These are phyloP conservation scores for Tolypocladium pustulatum DNA, from an alignment of 2,329 filamentous ascomycete species.

Conservation along the genomic window DNA sequence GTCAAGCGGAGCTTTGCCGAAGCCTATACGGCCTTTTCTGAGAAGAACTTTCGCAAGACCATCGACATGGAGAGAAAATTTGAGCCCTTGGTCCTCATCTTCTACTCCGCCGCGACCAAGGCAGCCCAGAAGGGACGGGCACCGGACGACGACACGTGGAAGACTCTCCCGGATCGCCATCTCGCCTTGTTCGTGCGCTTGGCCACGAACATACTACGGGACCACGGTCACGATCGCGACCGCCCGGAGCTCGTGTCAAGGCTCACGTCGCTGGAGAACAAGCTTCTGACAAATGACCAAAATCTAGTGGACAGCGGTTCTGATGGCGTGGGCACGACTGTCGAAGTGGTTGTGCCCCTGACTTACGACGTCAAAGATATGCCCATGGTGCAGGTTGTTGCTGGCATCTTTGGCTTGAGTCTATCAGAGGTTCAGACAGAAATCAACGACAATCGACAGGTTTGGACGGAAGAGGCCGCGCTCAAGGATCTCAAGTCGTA, in stretches of 20 bases:
- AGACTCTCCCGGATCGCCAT: conserved; percentile 84
- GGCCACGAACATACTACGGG: conserved; percentile 67
- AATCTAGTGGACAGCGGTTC: conserved; percentile 46
- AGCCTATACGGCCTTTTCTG: conserved; percentile 88
- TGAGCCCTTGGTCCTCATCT: conserved; percentile 88
- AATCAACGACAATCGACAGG: conserved; percentile 67
- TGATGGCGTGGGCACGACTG: conserved; percentile 34
- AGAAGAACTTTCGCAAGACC: conserved; percentile 74
- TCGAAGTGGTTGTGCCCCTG: conserved; percentile 74
- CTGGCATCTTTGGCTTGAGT: conserved; percentile 72
- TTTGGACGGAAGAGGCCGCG: conserved; percentile 88
- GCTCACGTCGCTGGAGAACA: conserved; percentile 77
- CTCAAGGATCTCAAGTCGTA: conserved; percentile 88
- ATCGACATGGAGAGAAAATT: conserved; percentile 91
- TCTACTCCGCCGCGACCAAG: conserved; percentile 90
- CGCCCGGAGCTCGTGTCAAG: conserved; percentile 73
- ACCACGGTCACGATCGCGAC: conserved; percentile 77
- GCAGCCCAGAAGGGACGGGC: conserved; percentile 65
- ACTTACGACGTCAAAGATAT: conserved; percentile 96
- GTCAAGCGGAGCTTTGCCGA: conserved; percentile 92
- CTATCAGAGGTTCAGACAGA: conserved; percentile 76
- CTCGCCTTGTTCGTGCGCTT: conserved; percentile 89
- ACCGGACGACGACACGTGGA: conserved; percentile 78
- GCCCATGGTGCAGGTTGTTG: conserved; percentile 81
- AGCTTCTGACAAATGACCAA: conserved; percentile 87